Evolutionary conservation across 257 asterid genomes (phyloP).

Genomic region (Rhazya stricta): DNA sequence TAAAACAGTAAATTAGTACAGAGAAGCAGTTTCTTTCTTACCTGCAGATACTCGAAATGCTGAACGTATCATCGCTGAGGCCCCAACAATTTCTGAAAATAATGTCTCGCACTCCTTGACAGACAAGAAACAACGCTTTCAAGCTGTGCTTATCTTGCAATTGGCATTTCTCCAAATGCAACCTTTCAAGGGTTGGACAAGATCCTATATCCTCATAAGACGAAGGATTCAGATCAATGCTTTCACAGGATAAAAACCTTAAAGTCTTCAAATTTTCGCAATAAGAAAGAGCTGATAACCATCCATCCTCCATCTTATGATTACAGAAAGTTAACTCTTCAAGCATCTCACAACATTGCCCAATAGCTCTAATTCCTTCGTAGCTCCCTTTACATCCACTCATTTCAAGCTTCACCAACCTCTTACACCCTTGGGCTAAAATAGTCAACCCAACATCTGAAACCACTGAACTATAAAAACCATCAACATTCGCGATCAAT

Average conservation of each 20-base stretch:
- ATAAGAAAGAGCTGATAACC: conserved; percentile 60
- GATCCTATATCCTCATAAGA: conserved; percentile 40
- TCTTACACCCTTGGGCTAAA: conserved; percentile 72
- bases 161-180: conserved; percentile 66
- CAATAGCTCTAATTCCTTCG: conserved; percentile 65
- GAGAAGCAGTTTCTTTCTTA: conserved; percentile 13
- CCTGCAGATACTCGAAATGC: conserved; percentile 46
- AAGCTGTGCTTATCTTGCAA: conserved; percentile 40
- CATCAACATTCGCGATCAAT: conserved; percentile 46
- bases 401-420: conserved; percentile 62
- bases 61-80: conserved; percentile 47
- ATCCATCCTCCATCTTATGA: conserved; percentile 70
- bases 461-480: conserved; percentile 43
- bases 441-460: conserved; percentile 69
- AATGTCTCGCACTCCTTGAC: conserved; percentile 46
- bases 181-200: conserved; percentile 46
- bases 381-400: conserved; percentile 66
- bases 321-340: conserved; percentile 49
- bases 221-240: conserved; percentile 37
- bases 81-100: conserved; percentile 56
- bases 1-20: not conserved
- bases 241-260: conserved; percentile 53
- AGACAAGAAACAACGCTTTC: conserved; percentile 45
- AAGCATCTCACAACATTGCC: conserved; percentile 67
- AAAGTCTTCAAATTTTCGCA: conserved; percentile 54